A percentile compares a stretch with the other conserved stretches of the same genome.
Conservation (phyloP, 2,329 filamentous ascomycete species). For the Aspergillus sp. region DNA sequence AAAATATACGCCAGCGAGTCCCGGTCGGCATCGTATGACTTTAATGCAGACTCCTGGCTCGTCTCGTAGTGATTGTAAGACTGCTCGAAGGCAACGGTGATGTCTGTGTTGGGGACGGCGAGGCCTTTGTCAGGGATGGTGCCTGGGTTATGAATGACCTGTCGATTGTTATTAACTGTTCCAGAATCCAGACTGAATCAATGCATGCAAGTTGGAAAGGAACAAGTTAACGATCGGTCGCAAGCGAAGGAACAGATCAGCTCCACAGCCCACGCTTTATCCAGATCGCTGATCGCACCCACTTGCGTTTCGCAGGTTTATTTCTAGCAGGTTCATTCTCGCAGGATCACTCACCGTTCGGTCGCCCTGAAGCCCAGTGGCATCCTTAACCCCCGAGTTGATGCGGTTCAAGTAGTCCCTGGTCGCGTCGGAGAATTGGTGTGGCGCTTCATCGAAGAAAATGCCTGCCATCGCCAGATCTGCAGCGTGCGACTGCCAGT, state of each 20-base stretch:
- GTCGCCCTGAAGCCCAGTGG: constrained; percentile 2
- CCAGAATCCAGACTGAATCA: background rate
- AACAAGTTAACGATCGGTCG: background rate
- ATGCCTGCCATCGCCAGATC: constrained; percentile 37
- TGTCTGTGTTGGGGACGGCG: constrained; percentile 5
- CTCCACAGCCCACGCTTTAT: background rate
- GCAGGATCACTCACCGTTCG: constrained; percentile 11
- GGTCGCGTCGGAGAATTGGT: constrained; percentile 17
- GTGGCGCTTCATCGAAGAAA: constrained; percentile 41
- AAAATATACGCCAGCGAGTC: constrained; percentile 11
- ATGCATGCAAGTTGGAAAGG: background rate
- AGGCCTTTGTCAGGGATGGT: constrained; percentile 14
- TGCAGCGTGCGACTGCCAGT: constrained; percentile 30
- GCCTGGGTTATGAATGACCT: constrained; percentile 20
- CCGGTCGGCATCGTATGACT: background rate
- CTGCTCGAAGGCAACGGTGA: constrained; percentile 16
- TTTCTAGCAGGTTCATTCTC: no score
- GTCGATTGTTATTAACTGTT: background rate
- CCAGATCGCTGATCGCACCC: background rate
- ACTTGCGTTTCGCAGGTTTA: background rate
- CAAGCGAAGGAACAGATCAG: background rate
- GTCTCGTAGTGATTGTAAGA: constrained; percentile 11
- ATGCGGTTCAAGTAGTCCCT: constrained; percentile 23
- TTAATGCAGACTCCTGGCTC: background rate
- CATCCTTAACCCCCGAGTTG: constrained; percentile 18